Evolutionary conservation across 2,329 filamentous ascomycete species (phyloP).

Genomic region (Cadophora malorum): DNA sequence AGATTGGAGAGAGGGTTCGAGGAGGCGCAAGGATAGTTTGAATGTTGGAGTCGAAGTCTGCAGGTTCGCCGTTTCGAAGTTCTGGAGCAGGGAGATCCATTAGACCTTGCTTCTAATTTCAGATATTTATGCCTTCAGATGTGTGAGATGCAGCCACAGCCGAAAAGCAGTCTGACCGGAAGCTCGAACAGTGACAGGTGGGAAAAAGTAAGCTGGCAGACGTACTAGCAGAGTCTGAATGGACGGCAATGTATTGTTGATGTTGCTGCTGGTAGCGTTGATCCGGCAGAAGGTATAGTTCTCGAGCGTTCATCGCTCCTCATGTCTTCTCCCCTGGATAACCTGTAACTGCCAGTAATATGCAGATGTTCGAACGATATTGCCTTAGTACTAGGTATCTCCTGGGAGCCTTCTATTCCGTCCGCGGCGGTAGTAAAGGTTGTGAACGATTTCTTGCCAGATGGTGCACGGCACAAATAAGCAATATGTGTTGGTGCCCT

Average conservation of each 20-base stretch:
- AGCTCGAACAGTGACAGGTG: slow-evolving; percentile 5
- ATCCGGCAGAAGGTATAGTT: slow-evolving; percentile 28
- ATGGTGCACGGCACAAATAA: slow-evolving; percentile 14
- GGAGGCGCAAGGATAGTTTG: slow-evolving; percentile 33
- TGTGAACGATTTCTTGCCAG: neutral
- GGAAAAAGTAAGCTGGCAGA: slow-evolving; percentile 8
- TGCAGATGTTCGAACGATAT: slow-evolving; percentile 14
- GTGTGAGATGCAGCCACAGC: slow-evolving; percentile 15
- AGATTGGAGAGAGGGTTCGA: slow-evolving; percentile 40
- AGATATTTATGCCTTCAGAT: slow-evolving; percentile 17
- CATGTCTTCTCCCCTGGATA: slow-evolving; percentile 29
- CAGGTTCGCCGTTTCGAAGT: slow-evolving; percentile 14
- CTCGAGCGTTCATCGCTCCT: slow-evolving; percentile 33
- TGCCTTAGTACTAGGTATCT: slow-evolving; percentile 5
- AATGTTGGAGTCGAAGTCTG: slow-evolving; percentile 18
- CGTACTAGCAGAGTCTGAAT: slow-evolving; percentile 34
- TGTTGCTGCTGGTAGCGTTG: slow-evolving; percentile 14
- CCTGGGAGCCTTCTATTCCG: neutral
- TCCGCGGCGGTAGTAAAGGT: neutral
- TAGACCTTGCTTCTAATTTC: slow-evolving; percentile 18
- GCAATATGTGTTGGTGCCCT: slow-evolving; percentile 7
- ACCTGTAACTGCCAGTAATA: slow-evolving; percentile 20
- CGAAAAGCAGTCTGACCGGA: slow-evolving; percentile 17
- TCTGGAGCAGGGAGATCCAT: slow-evolving; percentile 20
- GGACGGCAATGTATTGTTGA: slow-evolving; percentile 29